Evolutionary conservation across 2,329 filamentous ascomycete genomes (phyloP).

Genomic region (Aspergillus uvarum): DNA sequence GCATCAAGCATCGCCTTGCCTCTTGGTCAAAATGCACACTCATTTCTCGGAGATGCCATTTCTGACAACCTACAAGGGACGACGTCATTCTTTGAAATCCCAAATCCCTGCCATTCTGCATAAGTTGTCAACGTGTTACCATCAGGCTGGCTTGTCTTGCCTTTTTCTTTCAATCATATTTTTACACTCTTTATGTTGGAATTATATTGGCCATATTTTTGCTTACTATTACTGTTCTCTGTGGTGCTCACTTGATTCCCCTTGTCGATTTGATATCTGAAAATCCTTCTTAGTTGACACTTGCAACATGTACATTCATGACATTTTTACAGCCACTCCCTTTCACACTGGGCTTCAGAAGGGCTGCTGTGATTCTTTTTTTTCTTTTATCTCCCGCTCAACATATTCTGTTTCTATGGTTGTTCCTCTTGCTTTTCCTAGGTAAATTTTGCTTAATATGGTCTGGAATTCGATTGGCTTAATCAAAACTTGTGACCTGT

Average conservation of each 20-base stretch:
- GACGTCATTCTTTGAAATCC: no score
- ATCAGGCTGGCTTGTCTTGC: background rate
- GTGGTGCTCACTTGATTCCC: background rate
- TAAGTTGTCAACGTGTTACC: no score
- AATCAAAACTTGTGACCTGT: background rate
- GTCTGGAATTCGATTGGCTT: constrained; percentile 9
- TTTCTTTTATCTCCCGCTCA: background rate
- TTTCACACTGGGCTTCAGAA: background rate
- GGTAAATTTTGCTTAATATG: background rate
- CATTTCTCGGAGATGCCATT: no score
- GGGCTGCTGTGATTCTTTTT: constrained; percentile 1
- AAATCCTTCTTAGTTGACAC: background rate
- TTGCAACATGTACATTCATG: constrained; percentile 15
- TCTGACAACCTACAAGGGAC: no score
- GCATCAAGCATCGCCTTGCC: no score
- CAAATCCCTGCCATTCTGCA: no score
- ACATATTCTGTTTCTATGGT: background rate
- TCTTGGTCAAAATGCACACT: no score
- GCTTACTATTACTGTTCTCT: background rate
- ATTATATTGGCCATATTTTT: background rate
- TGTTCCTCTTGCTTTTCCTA: no score
- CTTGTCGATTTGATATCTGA: background rate
- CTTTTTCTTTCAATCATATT: constrained; percentile 9
- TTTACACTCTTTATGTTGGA: background rate
- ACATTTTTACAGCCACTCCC: constrained; percentile 1